Base-by-base conservation (phyloP, 345 rosid species). In the Aurinia saxatilis region DNA sequence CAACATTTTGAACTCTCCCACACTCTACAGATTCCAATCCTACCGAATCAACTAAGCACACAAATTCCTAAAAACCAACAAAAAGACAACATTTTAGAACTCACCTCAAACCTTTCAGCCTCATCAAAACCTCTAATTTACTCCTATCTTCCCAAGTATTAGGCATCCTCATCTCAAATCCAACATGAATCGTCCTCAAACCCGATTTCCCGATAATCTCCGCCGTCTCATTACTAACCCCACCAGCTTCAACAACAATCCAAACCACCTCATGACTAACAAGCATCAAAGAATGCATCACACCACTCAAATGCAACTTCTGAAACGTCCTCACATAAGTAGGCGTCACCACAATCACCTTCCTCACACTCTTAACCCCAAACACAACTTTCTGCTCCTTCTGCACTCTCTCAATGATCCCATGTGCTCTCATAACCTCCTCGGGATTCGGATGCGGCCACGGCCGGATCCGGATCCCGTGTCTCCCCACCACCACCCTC, bases 401-500 rank as follows among this genome's bases (percentile, higher is more conserved):
- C 77, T 95, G 99, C 10, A 90, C 98, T 54, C 93, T 78, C 73
- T 84, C 91, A 6, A 95, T 90, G 39, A 95, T 84, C 79, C 56
- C 78, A 56, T 95, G 99, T 30, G 99, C 99, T 67, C 75, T 83
- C 95, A 95, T 84, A 10, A 95, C 96, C 72, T 95, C 99, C 7
- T 61, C 29, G 65, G 98, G 91, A 67, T 88, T 71, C 45, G 99
- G 99, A 49, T 90, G 99, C 11, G 99, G 99, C 99, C 98, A 95
- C 2, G 98, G 95, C 39, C 99, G 92, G 87, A 95, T 90, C 85
- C 96, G 87, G 86, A 95, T 95, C 83, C 99, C 99, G 57, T 95
- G 99, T 30, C 99, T 81, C 10, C 99, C 99, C 0, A 90, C 99
- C 7, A 88, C 83, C 7, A 95, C 98, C 19, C 96, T 68, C 3